A percentile compares a stretch with the other conserved stretches of the same genome.
Conservation (phyloP, 352 stramenopile species). For the Peronosclerospora sorghi region DNA sequence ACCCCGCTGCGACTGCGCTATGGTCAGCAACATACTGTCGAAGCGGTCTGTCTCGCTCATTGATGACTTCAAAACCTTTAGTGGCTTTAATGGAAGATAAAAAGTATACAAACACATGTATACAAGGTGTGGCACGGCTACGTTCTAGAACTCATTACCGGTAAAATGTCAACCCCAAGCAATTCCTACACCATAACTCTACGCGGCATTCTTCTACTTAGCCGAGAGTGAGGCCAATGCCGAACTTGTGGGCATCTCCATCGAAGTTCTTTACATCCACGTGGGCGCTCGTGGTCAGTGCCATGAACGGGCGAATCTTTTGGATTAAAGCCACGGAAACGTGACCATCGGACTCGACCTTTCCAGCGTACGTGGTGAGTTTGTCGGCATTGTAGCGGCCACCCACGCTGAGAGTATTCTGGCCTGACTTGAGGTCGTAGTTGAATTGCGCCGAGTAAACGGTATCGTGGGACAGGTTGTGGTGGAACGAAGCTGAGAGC, state of each 20-base stretch:
- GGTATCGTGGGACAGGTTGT: slow-evolving; percentile 70
- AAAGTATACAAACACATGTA: neutral
- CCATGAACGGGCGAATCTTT: slow-evolving; percentile 79
- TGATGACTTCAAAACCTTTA: neutral
- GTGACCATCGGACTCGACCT: slow-evolving; percentile 81
- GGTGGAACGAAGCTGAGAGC: slow-evolving; percentile 73
- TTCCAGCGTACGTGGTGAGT: slow-evolving; percentile 74
- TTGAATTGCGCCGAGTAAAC: slow-evolving; percentile 83
- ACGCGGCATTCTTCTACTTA: too few relatives aligned
- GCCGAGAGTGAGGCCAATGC: slow-evolving; percentile 77
- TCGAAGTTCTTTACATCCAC: slow-evolving; percentile 89
- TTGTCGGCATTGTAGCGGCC: slow-evolving; percentile 76
- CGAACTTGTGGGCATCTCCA: slow-evolving; percentile 86
- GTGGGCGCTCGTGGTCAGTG: slow-evolving; percentile 74
- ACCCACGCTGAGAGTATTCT: slow-evolving; percentile 72
- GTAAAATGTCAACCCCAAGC: too few relatives aligned
- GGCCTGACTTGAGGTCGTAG: slow-evolving; percentile 80
- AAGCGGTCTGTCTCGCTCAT: slow-evolving; percentile 76
- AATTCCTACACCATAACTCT: too few relatives aligned
- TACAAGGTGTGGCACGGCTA: too few relatives aligned
- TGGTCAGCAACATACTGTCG: slow-evolving; percentile 95
- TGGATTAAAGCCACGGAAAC: slow-evolving; percentile 77
- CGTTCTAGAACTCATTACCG: too few relatives aligned
- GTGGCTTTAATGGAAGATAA: too few relatives aligned
- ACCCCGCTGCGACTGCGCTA: slow-evolving; percentile 92